Evolutionary conservation across 352 stramenopile species (phyloP).

Genomic region (Pythium myriotylum): DNA sequence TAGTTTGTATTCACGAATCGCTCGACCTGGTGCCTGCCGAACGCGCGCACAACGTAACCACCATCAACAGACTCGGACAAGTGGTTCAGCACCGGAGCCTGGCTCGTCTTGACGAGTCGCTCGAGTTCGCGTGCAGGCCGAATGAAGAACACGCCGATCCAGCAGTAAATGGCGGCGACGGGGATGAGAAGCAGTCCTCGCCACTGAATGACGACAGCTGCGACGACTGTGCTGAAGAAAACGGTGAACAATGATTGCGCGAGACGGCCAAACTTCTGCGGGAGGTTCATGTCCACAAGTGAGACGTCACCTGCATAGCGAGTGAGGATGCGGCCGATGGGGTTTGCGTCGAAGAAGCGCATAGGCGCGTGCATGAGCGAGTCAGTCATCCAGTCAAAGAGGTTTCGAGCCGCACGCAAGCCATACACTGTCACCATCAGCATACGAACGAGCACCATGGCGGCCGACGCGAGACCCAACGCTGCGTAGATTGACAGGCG

Average conservation of each 20-base stretch:
- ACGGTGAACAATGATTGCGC: constrained; percentile 33
- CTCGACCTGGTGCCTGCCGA: constrained; percentile 38
- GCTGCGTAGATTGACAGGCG: constrained; percentile 12
- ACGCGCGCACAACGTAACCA: constrained; percentile 53
- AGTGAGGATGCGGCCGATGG: constrained; percentile 87
- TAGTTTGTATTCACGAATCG: constrained; percentile 43
- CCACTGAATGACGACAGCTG: constrained; percentile 65
- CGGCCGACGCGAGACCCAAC: constrained; percentile 13
- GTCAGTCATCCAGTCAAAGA: constrained; percentile 89
- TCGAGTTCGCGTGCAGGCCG: constrained; percentile 55
- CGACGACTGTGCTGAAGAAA: constrained; percentile 63
- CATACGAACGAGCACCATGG: constrained; percentile 25
- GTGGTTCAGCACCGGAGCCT: constrained; percentile 54
- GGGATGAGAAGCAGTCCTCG: constrained; percentile 66
- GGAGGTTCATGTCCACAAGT: constrained; percentile 75
- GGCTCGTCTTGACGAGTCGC: constrained; percentile 48
- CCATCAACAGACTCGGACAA: constrained; percentile 62
- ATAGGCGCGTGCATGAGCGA: constrained; percentile 86
- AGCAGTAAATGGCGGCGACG: constrained; percentile 78
- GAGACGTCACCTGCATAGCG: constrained; percentile 89
- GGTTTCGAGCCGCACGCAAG: constrained; percentile 31
- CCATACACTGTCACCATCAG: constrained; percentile 21
- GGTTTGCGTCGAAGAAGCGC: constrained; percentile 92
- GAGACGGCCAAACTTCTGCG: constrained; percentile 30
- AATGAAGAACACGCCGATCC: constrained; percentile 47